phyloP scores from a whole-genome alignment of 805 yeast genomes.

The Nakazawaea ernobii region DNA sequence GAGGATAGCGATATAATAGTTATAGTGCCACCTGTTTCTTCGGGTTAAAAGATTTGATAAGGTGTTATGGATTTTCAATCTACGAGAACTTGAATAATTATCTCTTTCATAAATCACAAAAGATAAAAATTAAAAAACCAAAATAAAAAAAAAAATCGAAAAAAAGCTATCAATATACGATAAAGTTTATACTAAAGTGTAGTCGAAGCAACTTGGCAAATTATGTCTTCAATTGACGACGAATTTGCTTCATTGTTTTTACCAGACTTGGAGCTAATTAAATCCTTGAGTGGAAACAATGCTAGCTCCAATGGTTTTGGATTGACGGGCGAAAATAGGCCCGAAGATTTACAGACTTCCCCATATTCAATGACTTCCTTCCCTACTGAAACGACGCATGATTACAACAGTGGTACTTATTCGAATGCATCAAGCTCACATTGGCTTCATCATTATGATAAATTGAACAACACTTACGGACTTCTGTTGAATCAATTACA shows the following conservation, averaged over 20 bases:
- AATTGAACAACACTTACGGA: slow-evolving; percentile 1
- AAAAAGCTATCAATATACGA: background rate
- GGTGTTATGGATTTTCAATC: too few species aligned
- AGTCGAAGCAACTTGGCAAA: too few species aligned
- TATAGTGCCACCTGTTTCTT: slow-evolving; percentile 26
- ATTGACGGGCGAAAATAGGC: background rate
- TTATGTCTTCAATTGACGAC: slow-evolving; percentile 13
- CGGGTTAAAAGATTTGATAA: slow-evolving; percentile 18
- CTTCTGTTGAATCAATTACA: slow-evolving; percentile 1
- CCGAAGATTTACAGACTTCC: background rate
- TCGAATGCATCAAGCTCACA: background rate
- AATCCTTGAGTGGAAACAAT: slow-evolving; percentile 1
- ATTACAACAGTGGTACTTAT: background rate
- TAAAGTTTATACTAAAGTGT: too few species aligned
- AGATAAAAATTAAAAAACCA: background rate
- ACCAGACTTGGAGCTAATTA: slow-evolving; percentile 11
- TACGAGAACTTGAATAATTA: background rate
- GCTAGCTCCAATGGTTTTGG: background rate
- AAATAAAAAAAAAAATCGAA: background rate
- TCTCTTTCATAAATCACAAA: background rate
- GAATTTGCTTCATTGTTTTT: slow-evolving; percentile 15
- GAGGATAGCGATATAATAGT: slow-evolving; percentile 18
- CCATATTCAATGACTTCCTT: background rate
- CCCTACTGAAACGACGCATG: background rate
- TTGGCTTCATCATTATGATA: slow-evolving; percentile 7